These are phyloP conservation scores for Pestalotiopsis sp. DNA, from an alignment of 2,329 filamentous ascomycete genomes.

Conservation along the genomic window DNA sequence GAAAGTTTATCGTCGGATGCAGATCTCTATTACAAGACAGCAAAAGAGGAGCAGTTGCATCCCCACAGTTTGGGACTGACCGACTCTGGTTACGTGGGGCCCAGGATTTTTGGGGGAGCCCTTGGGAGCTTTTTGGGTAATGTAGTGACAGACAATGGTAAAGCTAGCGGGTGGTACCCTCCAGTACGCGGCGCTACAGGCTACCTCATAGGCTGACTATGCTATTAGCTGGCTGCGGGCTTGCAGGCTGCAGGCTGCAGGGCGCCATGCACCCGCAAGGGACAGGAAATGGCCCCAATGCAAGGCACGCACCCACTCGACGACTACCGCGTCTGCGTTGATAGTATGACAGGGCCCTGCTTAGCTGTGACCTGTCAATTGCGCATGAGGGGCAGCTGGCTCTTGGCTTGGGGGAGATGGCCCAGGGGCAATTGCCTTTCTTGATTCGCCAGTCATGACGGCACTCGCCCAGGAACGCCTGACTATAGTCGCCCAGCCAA, in stretches of 20 bases:
- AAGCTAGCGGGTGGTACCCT: too few relatives aligned
- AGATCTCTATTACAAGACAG: constrained; percentile 5
- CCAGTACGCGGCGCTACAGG: background rate
- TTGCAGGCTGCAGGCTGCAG: background rate
- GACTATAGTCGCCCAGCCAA: background rate
- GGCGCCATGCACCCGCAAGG: background rate
- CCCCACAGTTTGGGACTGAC: background rate
- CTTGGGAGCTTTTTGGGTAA: background rate
- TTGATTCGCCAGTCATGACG: constrained; percentile 1
- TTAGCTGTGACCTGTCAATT: background rate
- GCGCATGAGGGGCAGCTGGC: background rate
- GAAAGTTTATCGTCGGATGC: background rate
- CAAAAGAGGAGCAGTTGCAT: background rate
- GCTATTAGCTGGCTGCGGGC: background rate
- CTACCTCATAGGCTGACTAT: background rate
- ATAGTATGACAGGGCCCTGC: background rate
- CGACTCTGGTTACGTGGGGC: background rate
- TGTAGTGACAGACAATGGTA: background rate
- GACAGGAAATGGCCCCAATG: background rate
- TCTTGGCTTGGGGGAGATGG: background rate
- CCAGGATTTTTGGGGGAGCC: background rate
- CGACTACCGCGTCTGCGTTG: background rate
- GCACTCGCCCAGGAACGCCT: background rate
- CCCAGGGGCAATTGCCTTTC: background rate
- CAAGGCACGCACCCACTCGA: background rate